A percentile compares a stretch with the other conserved stretches of the same genome.
Evolutionary conservation across 2,329 filamentous ascomycete genomes (phyloP).

Genomic region (Metarhizium guizhouense): DNA sequence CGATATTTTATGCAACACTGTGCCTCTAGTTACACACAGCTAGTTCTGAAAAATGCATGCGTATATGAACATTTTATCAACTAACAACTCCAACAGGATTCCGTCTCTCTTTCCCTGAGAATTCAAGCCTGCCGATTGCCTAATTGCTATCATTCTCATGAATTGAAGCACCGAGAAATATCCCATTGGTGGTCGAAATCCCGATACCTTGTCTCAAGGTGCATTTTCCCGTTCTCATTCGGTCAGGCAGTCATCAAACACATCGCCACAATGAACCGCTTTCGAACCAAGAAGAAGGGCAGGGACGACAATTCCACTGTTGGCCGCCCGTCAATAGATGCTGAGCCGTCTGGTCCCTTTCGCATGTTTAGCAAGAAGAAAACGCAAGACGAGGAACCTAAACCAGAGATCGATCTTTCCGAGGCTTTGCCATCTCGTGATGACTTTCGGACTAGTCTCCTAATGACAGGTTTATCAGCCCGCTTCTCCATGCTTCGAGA

Average conservation of each 20-base stretch:
- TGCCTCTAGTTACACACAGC: not conserved
- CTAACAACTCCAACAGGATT: not conserved
- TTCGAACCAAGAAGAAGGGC: constrained; percentile 63
- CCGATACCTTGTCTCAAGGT: not conserved
- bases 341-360: constrained; percentile 43
- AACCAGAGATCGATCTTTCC: constrained; percentile 62
- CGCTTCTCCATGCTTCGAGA: constrained; percentile 95
- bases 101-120: not conserved
- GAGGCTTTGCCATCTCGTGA: constrained; percentile 70
- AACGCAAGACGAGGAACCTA: constrained; percentile 44
- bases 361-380: constrained; percentile 50
- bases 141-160: not conserved
- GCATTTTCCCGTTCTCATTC: not conserved
- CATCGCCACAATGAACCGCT: constrained; percentile 53
- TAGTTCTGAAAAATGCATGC: not conserved
- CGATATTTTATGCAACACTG: not conserved
- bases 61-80: not conserved
- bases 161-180: not conserved
- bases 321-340: constrained; percentile 43
- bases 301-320: constrained; percentile 44
- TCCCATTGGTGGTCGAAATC: not conserved
- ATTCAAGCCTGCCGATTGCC: not conserved
- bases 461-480: constrained; percentile 91
- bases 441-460: constrained; percentile 87
- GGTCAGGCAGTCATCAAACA: not conserved